These are phyloP conservation scores for Theobroma cacao DNA, from an alignment of 345 rosid species.

Conservation along the genomic window DNA sequence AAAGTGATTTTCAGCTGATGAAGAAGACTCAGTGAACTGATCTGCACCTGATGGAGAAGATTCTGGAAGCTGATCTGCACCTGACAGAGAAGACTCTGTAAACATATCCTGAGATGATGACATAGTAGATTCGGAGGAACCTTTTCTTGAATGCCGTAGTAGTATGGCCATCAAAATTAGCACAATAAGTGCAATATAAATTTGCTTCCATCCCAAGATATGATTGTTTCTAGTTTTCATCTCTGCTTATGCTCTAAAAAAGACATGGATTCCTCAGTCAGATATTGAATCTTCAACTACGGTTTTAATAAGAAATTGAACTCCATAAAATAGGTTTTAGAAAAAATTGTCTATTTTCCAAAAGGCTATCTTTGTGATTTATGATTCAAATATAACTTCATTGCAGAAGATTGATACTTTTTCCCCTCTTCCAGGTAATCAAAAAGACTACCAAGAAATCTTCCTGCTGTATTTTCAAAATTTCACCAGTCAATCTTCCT, in stretches of 20 bases:
- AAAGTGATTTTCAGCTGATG: background rate
- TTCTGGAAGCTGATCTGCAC: background rate
- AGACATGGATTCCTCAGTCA: background rate
- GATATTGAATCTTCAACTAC: background rate
- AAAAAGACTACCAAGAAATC: no score
- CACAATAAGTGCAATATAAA: background rate
- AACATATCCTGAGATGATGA: background rate
- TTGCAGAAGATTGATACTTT: no score
- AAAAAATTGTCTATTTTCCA: no score
- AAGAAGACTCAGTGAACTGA: background rate
- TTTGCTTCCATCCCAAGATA: conserved; percentile 5
- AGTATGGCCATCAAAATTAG: background rate
- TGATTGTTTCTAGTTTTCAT: background rate
- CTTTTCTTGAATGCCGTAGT: background rate
- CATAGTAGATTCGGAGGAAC: background rate
- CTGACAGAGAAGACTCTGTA: background rate
- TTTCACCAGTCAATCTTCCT: no score
- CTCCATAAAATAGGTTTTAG: no score
- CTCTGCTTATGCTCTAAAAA: background rate
- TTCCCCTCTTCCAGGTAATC: no score
- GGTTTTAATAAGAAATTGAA: no score
- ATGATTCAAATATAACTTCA: no score
- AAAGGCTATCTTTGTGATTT: no score
- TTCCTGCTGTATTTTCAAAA: no score
- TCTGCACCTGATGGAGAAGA: background rate